Evolutionary conservation across 495 filamentous ascomycete species (phyloP), one percentile per base, ranked within the genome.

Genomic region (Talaromyces ruber): DNA sequence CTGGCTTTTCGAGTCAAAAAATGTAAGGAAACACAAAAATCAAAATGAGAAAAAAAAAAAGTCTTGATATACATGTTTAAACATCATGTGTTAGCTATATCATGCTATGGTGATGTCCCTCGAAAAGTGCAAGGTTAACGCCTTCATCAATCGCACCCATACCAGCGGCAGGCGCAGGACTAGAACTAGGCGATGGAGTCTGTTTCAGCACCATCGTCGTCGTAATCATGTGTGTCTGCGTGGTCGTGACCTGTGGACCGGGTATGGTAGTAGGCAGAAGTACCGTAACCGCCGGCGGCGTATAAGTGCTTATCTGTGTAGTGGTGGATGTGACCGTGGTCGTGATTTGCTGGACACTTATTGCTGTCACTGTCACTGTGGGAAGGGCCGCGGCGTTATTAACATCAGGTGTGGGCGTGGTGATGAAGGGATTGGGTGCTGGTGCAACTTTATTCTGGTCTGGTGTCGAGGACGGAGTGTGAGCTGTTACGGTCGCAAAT

Each of bases 281-380:
- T 12, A 54, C 5, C 22, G 51, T 54, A 54, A 54, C 22, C 21
- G 51, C 4, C 21, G 26, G 22, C 22, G 51, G 51, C 22, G 51
- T 54, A 28, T 26, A 54, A 18, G 51, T 54, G 21, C 22, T 54
- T 26, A 25, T 18, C 18, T 39, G 34, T 14, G 34, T 39, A 14
- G 34, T 39, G 12, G 34, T 39, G 12, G 34, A 14, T 4, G 34
- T 39, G 11, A 47, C 43, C 21, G 43, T 54, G 22, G 26, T 28
- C 21, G 51, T 54, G 22, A 37, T 37, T 37, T 37, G 32, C 14
- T 39, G 14, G 34, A 39, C 34, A 14, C 34, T 39, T 16, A 39
- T 39, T 39, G 51, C 8, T 54, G 51, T 54, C 22, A 54, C 51
- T 54, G 51, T 54, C 51, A 54, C 51, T 22, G 51, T 54, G n/a